Conservation (phyloP, 352 stramenopile species). For the Chrysophaeum taylorii region DNA sequence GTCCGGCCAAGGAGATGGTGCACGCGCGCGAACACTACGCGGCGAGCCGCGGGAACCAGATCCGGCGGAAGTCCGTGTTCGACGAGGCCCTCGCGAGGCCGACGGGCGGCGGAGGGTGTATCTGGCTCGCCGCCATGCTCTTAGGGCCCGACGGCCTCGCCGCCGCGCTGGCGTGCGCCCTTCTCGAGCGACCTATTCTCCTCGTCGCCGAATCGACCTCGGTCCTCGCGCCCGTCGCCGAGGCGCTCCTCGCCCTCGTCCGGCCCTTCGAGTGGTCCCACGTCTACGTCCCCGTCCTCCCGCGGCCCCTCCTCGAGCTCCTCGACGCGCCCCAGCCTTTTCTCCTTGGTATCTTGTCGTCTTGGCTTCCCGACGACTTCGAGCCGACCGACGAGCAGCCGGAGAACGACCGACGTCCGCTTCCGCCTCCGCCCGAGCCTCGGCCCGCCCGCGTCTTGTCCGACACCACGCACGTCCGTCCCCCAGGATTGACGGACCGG, state of each 20-base stretch:
- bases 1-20: neutral
- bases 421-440: no score
- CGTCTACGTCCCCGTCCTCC: slow-evolving; percentile 64
- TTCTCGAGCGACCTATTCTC: slow-evolving; percentile 64
- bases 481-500: no score
- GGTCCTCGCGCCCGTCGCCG: slow-evolving; percentile 56
- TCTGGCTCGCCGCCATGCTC: neutral
- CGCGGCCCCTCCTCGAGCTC: slow-evolving; percentile 63
- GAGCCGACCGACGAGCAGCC: neutral
- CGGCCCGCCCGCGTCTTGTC: no score
- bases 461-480: no score
- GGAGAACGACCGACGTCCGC: no score
- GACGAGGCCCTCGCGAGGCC: neutral
- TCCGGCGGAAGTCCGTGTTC: neutral
- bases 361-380: neutral
- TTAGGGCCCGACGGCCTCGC: neutral
- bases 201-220: slow-evolving; percentile 61
- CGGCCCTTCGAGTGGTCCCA: slow-evolving; percentile 67
- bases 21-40: neutral
- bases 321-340: slow-evolving; percentile 68
- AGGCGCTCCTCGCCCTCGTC: slow-evolving; percentile 63
- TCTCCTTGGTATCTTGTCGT: slow-evolving; percentile 53
- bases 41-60: neutral
- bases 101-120: neutral
- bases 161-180: slow-evolving; percentile 19